A percentile compares a stretch with the other conserved stretches of the same genome.
Conservation (phyloP, 148 eudicot genomes). For the Pharnaceum exiguum region DNA sequence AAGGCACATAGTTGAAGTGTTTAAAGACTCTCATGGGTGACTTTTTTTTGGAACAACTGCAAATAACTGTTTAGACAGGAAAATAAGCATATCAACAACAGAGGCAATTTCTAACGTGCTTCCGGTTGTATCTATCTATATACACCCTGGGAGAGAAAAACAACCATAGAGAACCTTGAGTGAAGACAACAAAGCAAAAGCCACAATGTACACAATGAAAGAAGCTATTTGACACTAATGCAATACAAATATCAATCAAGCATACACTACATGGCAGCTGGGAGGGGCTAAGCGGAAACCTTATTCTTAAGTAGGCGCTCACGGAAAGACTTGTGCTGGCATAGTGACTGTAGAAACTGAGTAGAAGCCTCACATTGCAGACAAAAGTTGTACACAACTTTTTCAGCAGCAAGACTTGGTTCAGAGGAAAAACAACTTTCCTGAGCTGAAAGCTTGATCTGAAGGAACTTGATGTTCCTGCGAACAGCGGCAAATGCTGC, state of each 20-base stretch:
- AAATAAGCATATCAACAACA: no score
- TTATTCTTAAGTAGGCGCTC: conserved; percentile 76
- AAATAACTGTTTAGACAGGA: no score
- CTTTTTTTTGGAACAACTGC: no score
- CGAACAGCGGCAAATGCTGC: conserved; percentile 77
- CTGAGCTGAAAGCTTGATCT: conserved; percentile 46
- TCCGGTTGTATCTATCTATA: no score
- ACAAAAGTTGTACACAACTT: conserved; percentile 47
- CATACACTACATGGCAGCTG: not conserved
- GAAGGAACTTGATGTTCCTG: conserved; percentile 58
- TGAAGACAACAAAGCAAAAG: not conserved
- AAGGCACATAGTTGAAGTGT: no score
- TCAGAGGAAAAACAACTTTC: conserved; percentile 21
- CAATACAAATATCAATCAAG: not conserved
- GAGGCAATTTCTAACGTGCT: no score
- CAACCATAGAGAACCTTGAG: no score
- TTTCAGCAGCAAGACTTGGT: conserved; percentile 37
- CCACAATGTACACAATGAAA: not conserved
- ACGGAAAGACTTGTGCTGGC: conserved; percentile 76
- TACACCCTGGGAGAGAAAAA: no score
- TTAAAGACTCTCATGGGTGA: no score
- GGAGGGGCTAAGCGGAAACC: conserved; percentile 32
- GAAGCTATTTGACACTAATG: no score
- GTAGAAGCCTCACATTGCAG: conserved; percentile 92
- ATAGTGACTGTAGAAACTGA: conserved; percentile 77